Evolutionary conservation across 495 filamentous ascomycete species (phyloP).

Genomic region (Aspergillus sclerotioniger): DNA sequence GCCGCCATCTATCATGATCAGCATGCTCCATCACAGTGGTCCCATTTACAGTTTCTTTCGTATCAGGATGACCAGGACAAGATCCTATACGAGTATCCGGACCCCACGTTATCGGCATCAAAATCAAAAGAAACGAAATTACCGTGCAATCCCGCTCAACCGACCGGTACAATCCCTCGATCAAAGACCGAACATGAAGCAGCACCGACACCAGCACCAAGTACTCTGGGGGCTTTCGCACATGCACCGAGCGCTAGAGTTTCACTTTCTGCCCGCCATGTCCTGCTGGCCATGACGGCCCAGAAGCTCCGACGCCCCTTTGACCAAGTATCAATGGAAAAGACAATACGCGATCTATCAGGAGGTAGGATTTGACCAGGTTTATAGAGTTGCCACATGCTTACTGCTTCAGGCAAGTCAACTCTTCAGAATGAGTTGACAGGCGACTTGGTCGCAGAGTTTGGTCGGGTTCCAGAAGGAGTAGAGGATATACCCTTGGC

Average conservation of each 20-base stretch:
- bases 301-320: conserved; percentile 26
- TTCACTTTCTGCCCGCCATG: conserved; percentile 17
- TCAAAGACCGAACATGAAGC: not conserved
- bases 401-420: conserved; percentile 69
- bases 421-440: conserved; percentile 95
- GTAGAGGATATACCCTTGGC: conserved; percentile 94
- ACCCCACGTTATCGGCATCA: not conserved
- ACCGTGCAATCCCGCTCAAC: not conserved
- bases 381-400: not conserved
- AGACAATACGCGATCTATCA: conserved; percentile 24
- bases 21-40: conserved; percentile 47
- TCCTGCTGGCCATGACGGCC: conserved; percentile 21
- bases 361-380: conserved; percentile 14
- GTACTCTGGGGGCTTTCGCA: not conserved
- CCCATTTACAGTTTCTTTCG: conserved; percentile 14
- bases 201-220: not conserved
- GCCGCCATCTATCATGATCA: conserved; percentile 92
- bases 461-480: conserved; percentile 95
- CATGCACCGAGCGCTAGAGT: conserved; percentile 11
- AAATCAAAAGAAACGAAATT: not conserved
- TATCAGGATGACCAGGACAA: conserved; percentile 14
- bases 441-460: conserved; percentile 93
- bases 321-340: conserved; percentile 19
- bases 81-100: conserved; percentile 18
- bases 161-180: not conserved